Evolutionary conservation across 2,329 filamentous ascomycete species (phyloP), one percentile per base, ranked within the genome.

Genomic region (Dendrostoma leiphaemia): DNA sequence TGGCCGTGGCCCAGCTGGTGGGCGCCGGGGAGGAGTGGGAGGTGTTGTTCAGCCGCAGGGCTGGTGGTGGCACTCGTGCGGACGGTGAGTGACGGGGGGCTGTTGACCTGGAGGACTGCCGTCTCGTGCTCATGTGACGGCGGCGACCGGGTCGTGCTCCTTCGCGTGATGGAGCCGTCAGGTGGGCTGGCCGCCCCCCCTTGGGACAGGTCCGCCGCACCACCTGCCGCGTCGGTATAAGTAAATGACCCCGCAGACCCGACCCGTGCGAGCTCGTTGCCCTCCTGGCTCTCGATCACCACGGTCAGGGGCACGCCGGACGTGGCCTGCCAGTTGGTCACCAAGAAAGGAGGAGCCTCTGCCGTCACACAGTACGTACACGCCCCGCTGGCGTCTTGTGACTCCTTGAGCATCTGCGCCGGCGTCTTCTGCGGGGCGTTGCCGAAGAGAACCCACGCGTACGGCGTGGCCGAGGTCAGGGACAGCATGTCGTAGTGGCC

Each of bases 401-500:
- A 78, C 67, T 74, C 73, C 66, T 86, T 86, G 43, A 82, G 79
- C 23, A 91, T 77, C 53, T 85, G 80, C 54, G 85, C 85, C 51
- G 83, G 77, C 69, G 85, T 88, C 68, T 86, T 85, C 63, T 88
- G 83, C n/a, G 45, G 47, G 8, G 55, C 51, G 21, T 81, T 79
- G n/a, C 90, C 91, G 70, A 96, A 95, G 44, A 86, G 48, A 51
- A 96, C 71, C 60, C 74, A 86, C 64, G 90, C 85, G 48, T 77
- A 77, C 2, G 80, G 75, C 51, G 74, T 65, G 38, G 75, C 79
- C 55, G 78, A 79, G 29, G 77, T 80, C 69, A 85, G 81, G 54
- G 71, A 66, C 59, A 79, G 71, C 57, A 96, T 73, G 65, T 96
- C 88, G 72, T 89, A 90, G 57, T 86, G 80, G 40, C 88, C 87